Evolutionary conservation across 768 basidiomycete genomes (phyloP).

Genomic region (Boletus rufocinnamomeus): DNA sequence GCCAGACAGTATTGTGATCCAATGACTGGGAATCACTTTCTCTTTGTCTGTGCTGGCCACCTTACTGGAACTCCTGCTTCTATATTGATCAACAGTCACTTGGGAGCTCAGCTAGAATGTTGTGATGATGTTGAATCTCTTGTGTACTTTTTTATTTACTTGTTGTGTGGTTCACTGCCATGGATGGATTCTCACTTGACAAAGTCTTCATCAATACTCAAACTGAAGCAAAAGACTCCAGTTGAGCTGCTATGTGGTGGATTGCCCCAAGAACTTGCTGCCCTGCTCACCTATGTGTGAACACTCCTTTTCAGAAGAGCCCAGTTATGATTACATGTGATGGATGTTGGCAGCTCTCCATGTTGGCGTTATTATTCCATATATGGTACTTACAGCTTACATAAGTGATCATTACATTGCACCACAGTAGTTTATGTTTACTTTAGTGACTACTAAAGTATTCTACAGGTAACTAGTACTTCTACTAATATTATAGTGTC

Average conservation of each 20-base stretch:
- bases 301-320: neutral
- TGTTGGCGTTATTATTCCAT: too few species aligned
- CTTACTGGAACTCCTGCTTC: neutral
- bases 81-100: conserved; percentile 1
- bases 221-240: neutral
- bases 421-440: too few species aligned
- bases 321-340: neutral
- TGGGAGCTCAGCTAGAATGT: neutral
- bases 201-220: neutral
- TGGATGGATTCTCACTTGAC: neutral
- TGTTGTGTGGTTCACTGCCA: neutral
- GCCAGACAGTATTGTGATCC: neutral
- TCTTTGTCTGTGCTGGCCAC: neutral
- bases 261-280: neutral
- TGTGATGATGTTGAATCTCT: neutral
- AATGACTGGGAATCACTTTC: neutral
- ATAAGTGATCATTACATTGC: too few species aligned
- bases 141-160: neutral
- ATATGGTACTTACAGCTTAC: too few species aligned
- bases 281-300: neutral
- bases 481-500: too few species aligned
- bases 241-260: neutral
- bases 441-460: too few species aligned
- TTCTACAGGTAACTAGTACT: too few species aligned
- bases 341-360: neutral